These are phyloP conservation scores for Aspergillus sclerotioniger DNA, from an alignment of 495 filamentous ascomycete species.

Conservation along the genomic window DNA sequence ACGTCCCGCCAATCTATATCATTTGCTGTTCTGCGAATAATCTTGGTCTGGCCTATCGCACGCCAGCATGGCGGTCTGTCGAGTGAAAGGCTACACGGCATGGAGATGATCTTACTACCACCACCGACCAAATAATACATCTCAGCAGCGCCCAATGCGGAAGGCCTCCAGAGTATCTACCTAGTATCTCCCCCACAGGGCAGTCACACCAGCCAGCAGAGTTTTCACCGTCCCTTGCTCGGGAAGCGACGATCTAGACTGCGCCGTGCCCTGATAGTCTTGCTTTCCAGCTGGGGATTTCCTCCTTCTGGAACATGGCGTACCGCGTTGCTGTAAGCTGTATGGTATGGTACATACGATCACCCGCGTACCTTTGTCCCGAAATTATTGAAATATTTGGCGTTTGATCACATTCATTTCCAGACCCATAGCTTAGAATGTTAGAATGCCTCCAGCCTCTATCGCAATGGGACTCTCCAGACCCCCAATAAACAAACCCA, in stretches of 20 bases:
- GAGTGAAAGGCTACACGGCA: too few relatives aligned
- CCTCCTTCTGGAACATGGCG: not conserved
- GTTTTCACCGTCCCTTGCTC: conserved; percentile 8
- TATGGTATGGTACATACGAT: conserved; percentile 1
- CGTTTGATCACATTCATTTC: not conserved
- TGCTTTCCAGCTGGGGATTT: not conserved
- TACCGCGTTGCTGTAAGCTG: not conserved
- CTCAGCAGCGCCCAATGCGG: too few relatives aligned
- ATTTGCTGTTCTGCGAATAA: not conserved
- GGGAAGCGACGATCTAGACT: conserved; percentile 1
- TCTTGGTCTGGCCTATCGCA: too few relatives aligned
- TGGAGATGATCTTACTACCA: too few relatives aligned
- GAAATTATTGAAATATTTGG: not conserved
- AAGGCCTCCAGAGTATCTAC: conserved; percentile 2
- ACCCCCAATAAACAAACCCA: not conserved
- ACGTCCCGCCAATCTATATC: not conserved
- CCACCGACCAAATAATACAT: too few relatives aligned
- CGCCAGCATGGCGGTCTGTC: too few relatives aligned
- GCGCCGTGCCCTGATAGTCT: not conserved
- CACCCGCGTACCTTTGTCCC: not conserved
- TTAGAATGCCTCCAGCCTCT: not conserved
- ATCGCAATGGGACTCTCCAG: not conserved
- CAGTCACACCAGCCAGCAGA: not conserved
- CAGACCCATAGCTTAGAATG: not conserved
- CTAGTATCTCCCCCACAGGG: not conserved